A percentile compares a stretch with the other conserved stretches of the same genome.
Conservation (phyloP, 306 rosid genomes). For the Acacia acuminata region DNA sequence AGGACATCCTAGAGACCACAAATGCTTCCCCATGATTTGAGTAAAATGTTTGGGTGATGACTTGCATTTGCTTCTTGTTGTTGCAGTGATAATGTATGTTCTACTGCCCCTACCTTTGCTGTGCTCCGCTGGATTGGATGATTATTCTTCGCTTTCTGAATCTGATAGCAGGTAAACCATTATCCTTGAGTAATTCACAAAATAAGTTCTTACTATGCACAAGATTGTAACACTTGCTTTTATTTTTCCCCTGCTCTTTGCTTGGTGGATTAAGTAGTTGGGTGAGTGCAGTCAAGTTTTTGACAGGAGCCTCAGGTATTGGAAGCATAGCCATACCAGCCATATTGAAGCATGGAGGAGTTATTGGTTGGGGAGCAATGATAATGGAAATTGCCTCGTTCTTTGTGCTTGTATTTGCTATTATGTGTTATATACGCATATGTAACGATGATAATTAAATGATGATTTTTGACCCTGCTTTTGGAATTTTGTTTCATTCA, state of each 20-base stretch:
- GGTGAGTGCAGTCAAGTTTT: constrained; percentile 71
- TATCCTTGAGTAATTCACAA: constrained; percentile 7
- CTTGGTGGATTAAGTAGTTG: constrained; percentile 45
- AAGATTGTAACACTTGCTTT: background rate
- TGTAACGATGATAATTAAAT: constrained; percentile 26
- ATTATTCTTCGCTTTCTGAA: constrained; percentile 48
- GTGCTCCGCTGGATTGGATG: constrained; percentile 58
- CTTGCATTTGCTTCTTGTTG: background rate
- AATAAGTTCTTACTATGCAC: background rate
- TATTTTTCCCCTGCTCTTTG: background rate
- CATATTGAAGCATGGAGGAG: constrained; percentile 63
- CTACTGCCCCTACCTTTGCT: constrained; percentile 79
- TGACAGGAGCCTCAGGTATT: constrained; percentile 66
- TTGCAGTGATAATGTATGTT: constrained; percentile 74
- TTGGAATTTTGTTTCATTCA: background rate
- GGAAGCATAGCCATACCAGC: constrained; percentile 77
- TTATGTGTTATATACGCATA: constrained; percentile 52
- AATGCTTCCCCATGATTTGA: constrained; percentile 12
- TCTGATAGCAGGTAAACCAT: constrained; percentile 47
- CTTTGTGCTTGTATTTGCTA: constrained; percentile 54
- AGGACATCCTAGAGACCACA: background rate
- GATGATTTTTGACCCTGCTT: background rate
- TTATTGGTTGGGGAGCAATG: constrained; percentile 69
- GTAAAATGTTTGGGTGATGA: background rate
- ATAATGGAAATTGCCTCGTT: constrained; percentile 62